Evolutionary conservation across 2,329 filamentous ascomycete species (phyloP).

Genomic region (Aspergillus sp.): DNA sequence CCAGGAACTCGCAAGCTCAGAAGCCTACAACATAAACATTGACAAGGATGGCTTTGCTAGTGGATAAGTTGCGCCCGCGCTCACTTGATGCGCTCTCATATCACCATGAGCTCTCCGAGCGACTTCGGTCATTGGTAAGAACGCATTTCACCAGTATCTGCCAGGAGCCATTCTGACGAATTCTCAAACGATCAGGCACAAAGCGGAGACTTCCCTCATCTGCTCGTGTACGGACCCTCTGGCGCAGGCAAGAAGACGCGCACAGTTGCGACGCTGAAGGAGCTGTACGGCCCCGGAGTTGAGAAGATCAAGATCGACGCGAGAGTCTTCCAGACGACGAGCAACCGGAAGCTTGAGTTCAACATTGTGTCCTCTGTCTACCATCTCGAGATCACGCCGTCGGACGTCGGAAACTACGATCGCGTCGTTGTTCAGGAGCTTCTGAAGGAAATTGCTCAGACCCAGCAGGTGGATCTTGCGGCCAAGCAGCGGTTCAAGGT

Average conservation of each 20-base stretch:
- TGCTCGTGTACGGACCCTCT: conserved; percentile 94
- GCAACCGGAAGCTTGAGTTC: conserved; percentile 97
- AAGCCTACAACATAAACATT: not conserved
- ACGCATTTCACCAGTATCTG: not conserved
- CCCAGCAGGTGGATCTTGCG: conserved; percentile 92
- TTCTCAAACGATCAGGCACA: conserved; percentile 65
- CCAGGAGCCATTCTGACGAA: not conserved
- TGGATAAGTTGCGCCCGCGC: conserved; percentile 61
- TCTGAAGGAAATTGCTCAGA: conserved; percentile 96
- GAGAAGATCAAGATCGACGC: conserved; percentile 99
- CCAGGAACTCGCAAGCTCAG: not conserved
- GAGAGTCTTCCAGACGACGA: conserved; percentile 90
- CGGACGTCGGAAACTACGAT: conserved; percentile 94
- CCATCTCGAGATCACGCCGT: conserved; percentile 96
- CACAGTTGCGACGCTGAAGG: conserved; percentile 91
- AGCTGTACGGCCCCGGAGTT: conserved; percentile 92
- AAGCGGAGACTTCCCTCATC: conserved; percentile 95
- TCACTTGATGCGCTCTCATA: conserved; percentile 68
- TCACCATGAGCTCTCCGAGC: conserved; percentile 81
- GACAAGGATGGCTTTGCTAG: conserved; percentile 59
- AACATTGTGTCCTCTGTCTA: conserved; percentile 97
- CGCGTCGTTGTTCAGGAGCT: conserved; percentile 93
- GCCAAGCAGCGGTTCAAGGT: conserved; percentile 96
- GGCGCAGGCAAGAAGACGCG: conserved; percentile 97
- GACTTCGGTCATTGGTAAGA: conserved; percentile 77